Evolutionary conservation across 208 protist species (phyloP), one percentile per base, ranked within the genome.

Genomic region (Spongospora subterranea): DNA sequence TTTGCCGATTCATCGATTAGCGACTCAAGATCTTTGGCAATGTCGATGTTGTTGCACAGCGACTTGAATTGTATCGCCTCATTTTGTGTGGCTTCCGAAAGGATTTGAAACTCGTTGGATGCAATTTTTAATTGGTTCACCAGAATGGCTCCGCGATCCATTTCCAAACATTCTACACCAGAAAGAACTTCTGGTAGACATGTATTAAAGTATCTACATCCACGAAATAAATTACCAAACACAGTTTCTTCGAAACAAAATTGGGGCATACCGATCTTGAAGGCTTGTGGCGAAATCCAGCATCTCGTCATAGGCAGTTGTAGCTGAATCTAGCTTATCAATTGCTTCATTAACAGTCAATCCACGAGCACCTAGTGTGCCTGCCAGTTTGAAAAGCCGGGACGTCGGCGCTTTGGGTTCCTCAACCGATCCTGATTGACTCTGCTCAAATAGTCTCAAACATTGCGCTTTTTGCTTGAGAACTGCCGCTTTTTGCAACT

Each of bases 61-160:
- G 35, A 35, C 17, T 82, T 6, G 6, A 82, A 43, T 45, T 45
- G n/a, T 6, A 43, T 45, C n/a, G 71, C 71, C 35, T 82, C 71
- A 20, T 82, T 43, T 17, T 82, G n/a, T 35, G 71, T 82, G 35
- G 6, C n/a, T 45, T 82, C 40, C 13, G 71, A 35, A 6, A 82
- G n/a, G 6, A 43, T 45, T 17, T 82, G 71, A 35, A 82, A 6
- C 40, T 82, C 71, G 17, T 6, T 40, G 35, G 17, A 20, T 13
- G 71, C 71, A 20, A 82, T 82, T n/a, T 43, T 35, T 17, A 82
- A n/a, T n/a, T 82, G 71, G 35, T 82, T 82, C n/a, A 43, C 17
- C n/a, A 82, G 71, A 82, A 82, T 82, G 11, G 71, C 40, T 20
- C 71, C 71, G 71, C 71, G 71, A 43, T 82, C 71, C 17, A 82